Evolutionary conservation across 805 yeast genomes (phyloP).

Genomic region (Yarrowia bubula): DNA sequence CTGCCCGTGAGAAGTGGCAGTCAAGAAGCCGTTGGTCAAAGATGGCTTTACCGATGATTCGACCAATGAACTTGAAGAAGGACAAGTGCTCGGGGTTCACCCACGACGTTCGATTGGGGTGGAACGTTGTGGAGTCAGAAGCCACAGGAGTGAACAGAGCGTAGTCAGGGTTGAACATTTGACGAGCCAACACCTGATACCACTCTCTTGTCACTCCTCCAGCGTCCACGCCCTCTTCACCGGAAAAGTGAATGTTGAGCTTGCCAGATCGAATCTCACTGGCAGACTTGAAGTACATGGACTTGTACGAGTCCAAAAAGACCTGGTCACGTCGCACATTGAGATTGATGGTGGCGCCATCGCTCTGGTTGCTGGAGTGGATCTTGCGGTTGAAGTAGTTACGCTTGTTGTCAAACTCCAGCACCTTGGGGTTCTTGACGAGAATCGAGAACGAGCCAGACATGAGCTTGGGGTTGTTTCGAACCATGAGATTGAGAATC

Average conservation of each 20-base stretch:
- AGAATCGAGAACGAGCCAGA: slow-evolving; percentile 92
- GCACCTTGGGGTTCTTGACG: slow-evolving; percentile 80
- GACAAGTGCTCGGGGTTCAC: slow-evolving; percentile 91
- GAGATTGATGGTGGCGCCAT: slow-evolving; percentile 48
- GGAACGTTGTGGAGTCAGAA: slow-evolving; percentile 89
- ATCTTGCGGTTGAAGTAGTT: slow-evolving; percentile 76
- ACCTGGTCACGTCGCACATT: slow-evolving; percentile 85
- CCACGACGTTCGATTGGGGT: slow-evolving; percentile 89
- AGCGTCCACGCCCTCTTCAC: slow-evolving; percentile 96
- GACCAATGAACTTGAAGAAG: slow-evolving; percentile 90
- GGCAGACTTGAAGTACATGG: slow-evolving; percentile 72
- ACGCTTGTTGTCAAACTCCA: slow-evolving; percentile 93
- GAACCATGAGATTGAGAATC: slow-evolving; percentile 84
- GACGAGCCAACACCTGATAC: slow-evolving; percentile 91
- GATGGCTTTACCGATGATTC: slow-evolving; percentile 91
- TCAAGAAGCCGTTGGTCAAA: slow-evolving; percentile 82
- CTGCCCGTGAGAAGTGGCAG: slow-evolving; percentile 93
- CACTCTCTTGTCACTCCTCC: slow-evolving; percentile 98
- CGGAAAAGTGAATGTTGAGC: slow-evolving; percentile 78
- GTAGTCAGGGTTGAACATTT: slow-evolving; percentile 94
- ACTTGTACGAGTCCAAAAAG: slow-evolving; percentile 83
- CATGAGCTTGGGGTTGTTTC: slow-evolving; percentile 88
- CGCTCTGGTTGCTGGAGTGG: slow-evolving; percentile 46
- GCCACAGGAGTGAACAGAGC: slow-evolving; percentile 90
- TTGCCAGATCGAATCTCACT: slow-evolving; percentile 71